Base-by-base conservation (phyloP, 176 grass and related monocot species). In the Phoenix roebelenii region DNA sequence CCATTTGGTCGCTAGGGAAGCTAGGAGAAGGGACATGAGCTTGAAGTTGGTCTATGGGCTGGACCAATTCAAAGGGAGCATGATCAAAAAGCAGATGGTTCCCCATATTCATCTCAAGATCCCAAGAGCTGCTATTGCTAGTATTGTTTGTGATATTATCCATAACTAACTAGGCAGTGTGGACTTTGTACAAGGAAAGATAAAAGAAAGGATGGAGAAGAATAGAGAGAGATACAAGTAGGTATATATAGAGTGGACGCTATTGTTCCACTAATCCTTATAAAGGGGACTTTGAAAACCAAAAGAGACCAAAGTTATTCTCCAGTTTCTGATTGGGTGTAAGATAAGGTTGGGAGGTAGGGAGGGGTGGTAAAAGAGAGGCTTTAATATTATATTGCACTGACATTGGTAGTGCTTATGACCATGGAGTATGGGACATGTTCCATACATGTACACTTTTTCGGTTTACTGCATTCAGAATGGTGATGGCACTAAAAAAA, bases 91-190 rank as follows among this genome's bases (percentile, higher is more conserved):
- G 85, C 62, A 87, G 79, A 57, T 83, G 78, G 81, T 74, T 89
- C 65, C 85, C 78, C 50, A 95, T 83, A 65, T 64, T 85, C 85
- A 95, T 95, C 74, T 95, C 85, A 57, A 95, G 75, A 26, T 95
- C 85, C 89, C 85, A 95, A 17, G 82, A 95, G 79, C 73, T 85
- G 69, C 89, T 80, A 72, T 80, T 83, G 76, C 79, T 85, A 14
- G 73, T 77, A 79, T 95, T 88, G 52, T 72, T 72, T 55, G 79
- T 76, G 24, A 61, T 78, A 61, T 86, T 88, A 70, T 89, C 74
- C 81, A 85, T 95, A 73, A 58, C 63, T 52, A 19, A 16, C 25
- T 3, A 55, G 24, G 32, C 9, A 12, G 35, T 39, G 35, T 2
- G 1, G 35, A 0, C 1, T 39, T 12, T 39, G 1, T 39, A 22